Conservation (phyloP, 768 basidiomycete genomes). For the Psilocybe cyanescens region DNA sequence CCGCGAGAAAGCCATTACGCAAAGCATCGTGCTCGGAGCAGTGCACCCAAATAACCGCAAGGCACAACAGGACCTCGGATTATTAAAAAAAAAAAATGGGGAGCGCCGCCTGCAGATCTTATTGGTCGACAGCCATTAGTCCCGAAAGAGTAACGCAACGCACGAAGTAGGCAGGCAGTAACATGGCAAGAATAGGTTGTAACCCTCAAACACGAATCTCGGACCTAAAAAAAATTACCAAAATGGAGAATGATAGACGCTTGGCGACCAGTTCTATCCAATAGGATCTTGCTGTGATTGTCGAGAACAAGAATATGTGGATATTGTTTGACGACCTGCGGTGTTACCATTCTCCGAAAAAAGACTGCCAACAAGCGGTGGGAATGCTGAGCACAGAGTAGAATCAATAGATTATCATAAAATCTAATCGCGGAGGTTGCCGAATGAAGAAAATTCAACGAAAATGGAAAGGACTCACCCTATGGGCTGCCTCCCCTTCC, state of each 20-base stretch:
- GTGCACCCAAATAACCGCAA: constrained; percentile 17
- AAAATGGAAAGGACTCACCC: constrained; percentile 16
- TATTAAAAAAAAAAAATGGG: constrained; percentile 1
- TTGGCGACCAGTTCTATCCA: not conserved
- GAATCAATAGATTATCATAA: constrained; percentile 7
- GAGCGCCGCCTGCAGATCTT: constrained; percentile 15
- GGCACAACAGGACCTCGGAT: constrained; percentile 1
- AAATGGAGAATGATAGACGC: constrained; percentile 1
- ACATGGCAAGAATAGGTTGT: not conserved
- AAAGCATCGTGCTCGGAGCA: constrained; percentile 22
- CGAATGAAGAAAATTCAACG: constrained; percentile 4
- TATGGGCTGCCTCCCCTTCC: constrained; percentile 17
- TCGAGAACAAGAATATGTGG: not conserved
- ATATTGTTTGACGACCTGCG: not conserved
- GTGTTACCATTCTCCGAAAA: not conserved
- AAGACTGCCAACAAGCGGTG: not conserved
- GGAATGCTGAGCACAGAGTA: constrained; percentile 15
- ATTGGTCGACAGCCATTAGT: constrained; percentile 15
- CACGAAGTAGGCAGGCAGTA: not conserved
- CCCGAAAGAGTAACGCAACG: constrained; percentile 12
- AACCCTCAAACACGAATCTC: not conserved
- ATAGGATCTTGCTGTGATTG: too few species aligned
- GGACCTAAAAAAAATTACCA: not conserved
- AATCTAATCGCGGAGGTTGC: constrained; percentile 33
- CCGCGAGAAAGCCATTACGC: constrained; percentile 18